Evolutionary conservation across 345 rosid species (phyloP).

Genomic region (Salix viminalis): DNA sequence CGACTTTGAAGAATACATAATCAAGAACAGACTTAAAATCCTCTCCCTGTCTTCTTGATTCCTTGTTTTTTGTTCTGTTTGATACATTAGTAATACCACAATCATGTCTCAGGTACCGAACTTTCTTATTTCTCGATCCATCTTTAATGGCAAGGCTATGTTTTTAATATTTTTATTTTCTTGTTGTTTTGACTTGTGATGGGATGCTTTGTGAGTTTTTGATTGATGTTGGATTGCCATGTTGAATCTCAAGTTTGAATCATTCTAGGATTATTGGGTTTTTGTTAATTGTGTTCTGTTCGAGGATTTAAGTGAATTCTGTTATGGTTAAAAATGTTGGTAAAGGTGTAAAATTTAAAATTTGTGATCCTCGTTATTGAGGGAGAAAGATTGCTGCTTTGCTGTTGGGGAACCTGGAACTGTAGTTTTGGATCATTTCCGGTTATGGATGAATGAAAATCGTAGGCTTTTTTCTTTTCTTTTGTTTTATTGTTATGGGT

Average conservation of each 20-base stretch:
- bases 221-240: neutral
- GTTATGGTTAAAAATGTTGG: neutral
- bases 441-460: neutral
- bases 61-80: neutral
- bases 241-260: neutral
- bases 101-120: conserved; percentile 12
- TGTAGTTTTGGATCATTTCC: neutral
- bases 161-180: neutral
- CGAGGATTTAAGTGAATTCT: neutral
- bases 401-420: neutral
- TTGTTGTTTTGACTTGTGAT: neutral
- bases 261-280: no score
- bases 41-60: neutral
- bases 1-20: neutral
- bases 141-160: neutral
- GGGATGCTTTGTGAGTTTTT: neutral
- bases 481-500: neutral
- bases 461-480: neutral
- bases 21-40: neutral
- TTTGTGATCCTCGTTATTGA: neutral
- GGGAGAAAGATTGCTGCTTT: neutral
- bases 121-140: neutral
- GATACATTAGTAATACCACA: neutral
- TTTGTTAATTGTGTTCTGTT: neutral
- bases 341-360: neutral